phyloP scores from a whole-genome alignment of 495 filamentous ascomycete species.

The Aspergillus leporis region DNA sequence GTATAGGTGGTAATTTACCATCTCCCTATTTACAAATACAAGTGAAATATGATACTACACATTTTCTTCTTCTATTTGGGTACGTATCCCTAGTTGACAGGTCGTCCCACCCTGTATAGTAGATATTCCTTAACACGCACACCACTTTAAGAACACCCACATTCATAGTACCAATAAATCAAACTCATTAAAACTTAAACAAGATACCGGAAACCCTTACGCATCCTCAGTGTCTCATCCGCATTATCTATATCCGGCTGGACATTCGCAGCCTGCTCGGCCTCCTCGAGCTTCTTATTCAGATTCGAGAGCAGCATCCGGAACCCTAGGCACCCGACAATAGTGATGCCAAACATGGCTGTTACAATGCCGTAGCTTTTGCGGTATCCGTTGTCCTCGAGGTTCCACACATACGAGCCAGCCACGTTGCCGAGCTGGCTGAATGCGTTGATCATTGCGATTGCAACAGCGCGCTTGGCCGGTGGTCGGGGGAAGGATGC shows the following conservation, averaged over 20 bases:
- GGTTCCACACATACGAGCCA: slow-evolving; percentile 36
- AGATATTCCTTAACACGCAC: no score
- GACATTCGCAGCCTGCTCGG: slow-evolving; percentile 28
- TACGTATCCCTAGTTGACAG: no score
- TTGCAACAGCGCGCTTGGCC: slow-evolving; percentile 77
- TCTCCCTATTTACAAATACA: no score
- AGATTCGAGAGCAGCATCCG: slow-evolving; percentile 59
- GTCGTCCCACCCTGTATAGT: no score
- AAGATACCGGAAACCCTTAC: slow-evolving; percentile 38
- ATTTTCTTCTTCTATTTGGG: no score
- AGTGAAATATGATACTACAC: no score
- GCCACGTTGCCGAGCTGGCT: slow-evolving; percentile 43
- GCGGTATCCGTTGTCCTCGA: slow-evolving; percentile 33
- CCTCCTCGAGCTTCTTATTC: slow-evolving; percentile 67
- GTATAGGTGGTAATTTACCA: no score
- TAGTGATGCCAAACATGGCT: slow-evolving; percentile 36
- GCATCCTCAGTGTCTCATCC: slow-evolving; percentile 32
- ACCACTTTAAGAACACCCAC: no score
- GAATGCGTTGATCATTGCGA: slow-evolving; percentile 82
- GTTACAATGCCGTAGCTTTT: slow-evolving; percentile 39
- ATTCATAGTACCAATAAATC: no score
- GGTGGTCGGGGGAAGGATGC: slow-evolving; percentile 79
- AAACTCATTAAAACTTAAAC: slow-evolving; percentile 17
- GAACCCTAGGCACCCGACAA: slow-evolving; percentile 43
- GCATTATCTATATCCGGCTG: slow-evolving; percentile 26